Percentiles rank a stretch among this genome's conserved stretches.
Evolutionary conservation across 345 rosid genomes (phyloP).

Genomic region (Bruguiera sexangula): DNA sequence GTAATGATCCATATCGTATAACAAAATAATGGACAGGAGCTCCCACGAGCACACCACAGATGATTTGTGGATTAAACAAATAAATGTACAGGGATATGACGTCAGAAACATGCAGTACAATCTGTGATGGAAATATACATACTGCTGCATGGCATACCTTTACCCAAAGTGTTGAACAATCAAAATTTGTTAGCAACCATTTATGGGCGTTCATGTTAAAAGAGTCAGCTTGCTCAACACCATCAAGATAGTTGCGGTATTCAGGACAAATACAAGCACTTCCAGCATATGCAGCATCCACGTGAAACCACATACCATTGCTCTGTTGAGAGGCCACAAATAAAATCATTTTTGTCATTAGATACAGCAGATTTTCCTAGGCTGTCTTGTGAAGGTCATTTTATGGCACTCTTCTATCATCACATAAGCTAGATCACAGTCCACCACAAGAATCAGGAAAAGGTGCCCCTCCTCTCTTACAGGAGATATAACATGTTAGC

Average conservation of each 20-base stretch:
- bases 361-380: background rate
- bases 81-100: background rate
- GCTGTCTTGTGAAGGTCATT: background rate
- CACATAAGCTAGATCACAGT: background rate
- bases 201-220: conserved; percentile 95
- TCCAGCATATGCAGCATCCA: conserved; percentile 95
- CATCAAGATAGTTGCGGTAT: conserved; percentile 64
- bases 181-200: conserved; percentile 85
- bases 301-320: conserved; percentile 75
- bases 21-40: background rate
- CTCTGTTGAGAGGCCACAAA: conserved; percentile 40
- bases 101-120: background rate
- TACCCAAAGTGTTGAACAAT: conserved; percentile 86
- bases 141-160: conserved; percentile 45
- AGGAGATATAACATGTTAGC: background rate
- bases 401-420: background rate
- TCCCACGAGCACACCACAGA: background rate
- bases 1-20: background rate
- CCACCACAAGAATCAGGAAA: background rate
- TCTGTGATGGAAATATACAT: background rate
- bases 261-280: conserved; percentile 93
- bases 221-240: conserved; percentile 86
- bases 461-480: background rate
- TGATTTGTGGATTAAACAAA: background rate
- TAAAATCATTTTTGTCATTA: conserved; percentile 1